Conservation (phyloP, 106 monocot species). For the Dendrobium catenatum region DNA sequence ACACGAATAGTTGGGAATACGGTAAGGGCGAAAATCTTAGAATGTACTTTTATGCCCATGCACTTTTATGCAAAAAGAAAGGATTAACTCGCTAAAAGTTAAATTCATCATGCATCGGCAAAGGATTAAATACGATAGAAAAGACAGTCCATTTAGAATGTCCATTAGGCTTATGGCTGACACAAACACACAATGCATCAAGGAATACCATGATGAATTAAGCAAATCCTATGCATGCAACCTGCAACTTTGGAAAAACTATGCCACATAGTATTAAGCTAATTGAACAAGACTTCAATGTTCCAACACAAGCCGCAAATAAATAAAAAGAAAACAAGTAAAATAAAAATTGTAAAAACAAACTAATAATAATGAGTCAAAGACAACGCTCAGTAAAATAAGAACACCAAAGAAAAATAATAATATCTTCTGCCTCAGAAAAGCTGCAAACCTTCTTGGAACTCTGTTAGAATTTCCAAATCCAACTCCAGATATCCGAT, state of each 20-base stretch:
- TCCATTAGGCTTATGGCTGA: neutral
- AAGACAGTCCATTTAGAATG: neutral
- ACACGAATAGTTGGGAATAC: too few relatives aligned
- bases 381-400: neutral
- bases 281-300: neutral
- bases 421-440: neutral
- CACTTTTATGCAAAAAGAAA: too few relatives aligned
- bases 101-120: neutral
- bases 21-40: too few relatives aligned
- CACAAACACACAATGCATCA: neutral
- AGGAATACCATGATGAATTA: neutral
- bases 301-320: neutral
- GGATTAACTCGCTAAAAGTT: neutral
- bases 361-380: neutral
- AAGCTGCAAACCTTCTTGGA: slow-evolving; percentile 40
- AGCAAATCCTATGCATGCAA: neutral
- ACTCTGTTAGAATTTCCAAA: slow-evolving; percentile 27
- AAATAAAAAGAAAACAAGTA: neutral
- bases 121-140: neutral
- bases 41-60: neutral
- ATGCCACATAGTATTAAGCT: neutral
- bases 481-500: slow-evolving; percentile 22
- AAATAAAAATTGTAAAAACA: neutral
- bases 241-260: neutral
- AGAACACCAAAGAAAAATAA: neutral